Percentiles rank a stretch among this genome's conserved stretches.
Evolutionary conservation across 2,329 filamentous ascomycete species (phyloP).

Genomic region (Colletotrichum cereale): DNA sequence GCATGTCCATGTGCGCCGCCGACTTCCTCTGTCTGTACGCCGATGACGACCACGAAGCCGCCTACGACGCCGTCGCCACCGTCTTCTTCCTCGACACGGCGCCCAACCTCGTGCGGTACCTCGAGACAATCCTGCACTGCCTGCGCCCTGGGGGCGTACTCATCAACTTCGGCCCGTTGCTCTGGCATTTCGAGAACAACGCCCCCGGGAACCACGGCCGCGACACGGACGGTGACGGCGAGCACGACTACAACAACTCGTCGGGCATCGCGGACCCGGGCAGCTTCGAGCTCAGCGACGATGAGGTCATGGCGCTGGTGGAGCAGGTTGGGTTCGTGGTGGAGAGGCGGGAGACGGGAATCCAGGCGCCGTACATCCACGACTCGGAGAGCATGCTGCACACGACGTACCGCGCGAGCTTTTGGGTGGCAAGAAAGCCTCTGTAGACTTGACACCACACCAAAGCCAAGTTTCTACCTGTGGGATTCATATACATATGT

Average conservation of each 20-base stretch:
- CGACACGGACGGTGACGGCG: slow-evolving; percentile 63
- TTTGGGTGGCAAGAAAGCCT: slow-evolving; percentile 87
- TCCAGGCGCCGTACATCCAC: slow-evolving; percentile 88
- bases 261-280: slow-evolving; percentile 89
- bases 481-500: neutral
- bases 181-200: slow-evolving; percentile 95
- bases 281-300: slow-evolving; percentile 88
- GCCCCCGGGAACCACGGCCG: slow-evolving; percentile 69
- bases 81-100: slow-evolving; percentile 99
- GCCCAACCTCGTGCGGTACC: slow-evolving; percentile 90
- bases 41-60: slow-evolving; percentile 68
- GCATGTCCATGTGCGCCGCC: slow-evolving; percentile 93
- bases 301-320: slow-evolving; percentile 86
- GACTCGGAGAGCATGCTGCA: slow-evolving; percentile 88
- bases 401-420: slow-evolving; percentile 82
- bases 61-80: slow-evolving; percentile 86
- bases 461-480: neutral
- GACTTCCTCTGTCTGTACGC: slow-evolving; percentile 93
- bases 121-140: slow-evolving; percentile 85
- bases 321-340: slow-evolving; percentile 82
- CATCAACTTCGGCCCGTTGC: slow-evolving; percentile 88
- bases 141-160: slow-evolving; percentile 83
- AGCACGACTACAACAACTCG: slow-evolving; percentile 61
- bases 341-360: slow-evolving; percentile 68
- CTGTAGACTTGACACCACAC: slow-evolving; percentile 19